Base-by-base conservation (phyloP, 192 early-diverging fungal genomes). In the Oehlia diaphana region DNA sequence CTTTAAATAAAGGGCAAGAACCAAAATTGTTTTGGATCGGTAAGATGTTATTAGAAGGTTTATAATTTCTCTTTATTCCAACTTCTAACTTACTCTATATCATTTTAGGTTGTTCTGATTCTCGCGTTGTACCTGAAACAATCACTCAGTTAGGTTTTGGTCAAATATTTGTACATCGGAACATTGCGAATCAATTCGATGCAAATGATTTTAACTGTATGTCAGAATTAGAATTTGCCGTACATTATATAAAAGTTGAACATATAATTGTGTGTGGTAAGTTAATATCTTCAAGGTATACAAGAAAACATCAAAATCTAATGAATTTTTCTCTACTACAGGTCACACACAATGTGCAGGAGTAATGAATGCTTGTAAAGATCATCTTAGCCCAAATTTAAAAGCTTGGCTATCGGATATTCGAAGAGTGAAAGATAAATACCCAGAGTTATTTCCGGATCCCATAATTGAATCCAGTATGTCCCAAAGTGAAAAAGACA, bases 121-220 rank as follows among this genome's bases (percentile, higher is more conserved):
- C 96, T 14, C 94, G 98, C 77, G 94, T 97, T 28, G 91, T 95
- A 39, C 92, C 95, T 53, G 94, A 96, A 72, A 85, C 92, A 37
- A 78, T 98, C 69, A 83, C 91, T 16, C 87, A 88, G 58, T 84
- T 87, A 63, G 86, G 87, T 16, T 92, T 93, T 12, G 97, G 97
- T 21, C 94, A 98, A 65, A 84, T 98, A 47, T 99, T 99, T 88
- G 94, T 97, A 3, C 96, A 98, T 88, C 90, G 98, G 81, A 99
- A 98, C 87, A 96, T 99, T 72, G 98, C 97, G 77, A 98, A 98
- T 85, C 92, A 94, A 49, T 90, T 98, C 39, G 84, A 87, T 3
- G 87, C 90, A 83, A 90, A 92, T 71, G 98, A 99, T 80, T 70
- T 94, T 67, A 96, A 91, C 81, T 88, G 88, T 63, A 89, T 95